Base-by-base conservation (phyloP, 108 stramenopile genomes). In the Cyclotella atomus region DNA sequence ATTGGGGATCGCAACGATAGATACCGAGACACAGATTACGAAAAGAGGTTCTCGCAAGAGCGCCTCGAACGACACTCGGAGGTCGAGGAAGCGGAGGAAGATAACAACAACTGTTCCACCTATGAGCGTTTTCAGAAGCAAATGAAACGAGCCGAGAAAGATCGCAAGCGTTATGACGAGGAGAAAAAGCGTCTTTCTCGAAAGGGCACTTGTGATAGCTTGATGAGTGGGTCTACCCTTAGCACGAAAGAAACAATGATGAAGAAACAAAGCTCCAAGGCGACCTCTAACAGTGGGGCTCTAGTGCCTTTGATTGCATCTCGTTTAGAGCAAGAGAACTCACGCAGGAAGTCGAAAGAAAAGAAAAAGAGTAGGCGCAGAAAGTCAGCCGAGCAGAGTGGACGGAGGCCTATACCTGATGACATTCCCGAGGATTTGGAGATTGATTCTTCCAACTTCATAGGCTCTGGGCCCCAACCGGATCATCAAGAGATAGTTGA, bases 381-480 rank as follows among this genome's bases (percentile, higher is more conserved):
- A 20, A 69, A 36, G 24, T 32, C 45, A 14, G 30, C 56, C 1
- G n/a, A n/a, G n/a, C 33, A 10, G 38, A 41, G 38, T 24, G 29
- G 29, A 36, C 23, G 21, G 0, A 4, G 38, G 24, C 20, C 36
- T 6, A 6, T 61, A 23, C 60, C 36, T 2, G 23, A 36, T 36
- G 60, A 61, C 60, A 61, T 61, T 16, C 60, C 60, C 14, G 60
- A 61, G 60, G 64, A 47, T n/a, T 20, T 47, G 28, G 46, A 65
- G 46, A 65, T 46, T 65, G 17, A 21, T 28, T 2, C 34, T 29
- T 24, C 10, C 4, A 32, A 29, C 25, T 65, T 47, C 25, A 17
- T 30, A 14, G 64, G 64, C 24, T n/a, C 27, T 20, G 44, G 28
- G 0, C 46, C 29, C 10, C 4, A 24, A 32, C 16, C 46, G 0